phyloP scores from a whole-genome alignment of 352 stramenopile species.

The Pythium rishiriense region DNA sequence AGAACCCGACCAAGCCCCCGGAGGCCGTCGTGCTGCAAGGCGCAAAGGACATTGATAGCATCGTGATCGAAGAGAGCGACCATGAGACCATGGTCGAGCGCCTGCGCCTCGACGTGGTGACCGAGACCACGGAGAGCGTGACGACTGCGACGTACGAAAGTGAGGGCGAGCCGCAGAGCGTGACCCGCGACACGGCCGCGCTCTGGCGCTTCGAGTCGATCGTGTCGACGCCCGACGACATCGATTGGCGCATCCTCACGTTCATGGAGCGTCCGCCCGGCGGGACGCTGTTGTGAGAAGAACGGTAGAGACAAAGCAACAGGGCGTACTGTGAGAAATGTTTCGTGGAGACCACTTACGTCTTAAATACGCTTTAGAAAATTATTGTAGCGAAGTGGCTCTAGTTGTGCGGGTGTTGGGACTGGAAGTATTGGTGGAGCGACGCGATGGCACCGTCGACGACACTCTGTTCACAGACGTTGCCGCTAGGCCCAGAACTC shows the following conservation, averaged over 20 bases:
- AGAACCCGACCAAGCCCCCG: slow-evolving; percentile 9
- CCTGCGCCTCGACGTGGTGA: slow-evolving; percentile 28
- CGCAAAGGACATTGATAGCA: slow-evolving; percentile 25
- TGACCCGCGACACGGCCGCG: slow-evolving; percentile 30
- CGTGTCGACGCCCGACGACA: slow-evolving; percentile 50
- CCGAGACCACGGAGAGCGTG: slow-evolving; percentile 27
- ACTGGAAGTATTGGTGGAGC: slow-evolving; percentile 14
- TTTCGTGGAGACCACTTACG: background rate
- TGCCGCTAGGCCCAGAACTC: background rate
- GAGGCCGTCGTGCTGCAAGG: slow-evolving; percentile 10
- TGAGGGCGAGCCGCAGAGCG: slow-evolving; percentile 9
- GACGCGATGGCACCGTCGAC: slow-evolving; percentile 7
- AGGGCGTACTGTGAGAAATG: background rate
- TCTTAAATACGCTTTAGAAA: slow-evolving; percentile 6
- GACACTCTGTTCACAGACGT: slow-evolving; percentile 13
- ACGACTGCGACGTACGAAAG: slow-evolving; percentile 23
- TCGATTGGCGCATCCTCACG: slow-evolving; percentile 64
- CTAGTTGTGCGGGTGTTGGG: background rate
- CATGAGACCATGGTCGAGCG: slow-evolving; percentile 31
- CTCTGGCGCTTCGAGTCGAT: slow-evolving; percentile 59
- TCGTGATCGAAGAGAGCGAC: slow-evolving; percentile 33
- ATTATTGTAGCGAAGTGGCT: background rate
- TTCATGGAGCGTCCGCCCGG: slow-evolving; percentile 28
- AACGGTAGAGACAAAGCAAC: background rate
- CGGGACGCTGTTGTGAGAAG: slow-evolving; percentile 7